These are phyloP conservation scores for Lactarius vividus DNA, from an alignment of 768 basidiomycete species.

Conservation along the genomic window DNA sequence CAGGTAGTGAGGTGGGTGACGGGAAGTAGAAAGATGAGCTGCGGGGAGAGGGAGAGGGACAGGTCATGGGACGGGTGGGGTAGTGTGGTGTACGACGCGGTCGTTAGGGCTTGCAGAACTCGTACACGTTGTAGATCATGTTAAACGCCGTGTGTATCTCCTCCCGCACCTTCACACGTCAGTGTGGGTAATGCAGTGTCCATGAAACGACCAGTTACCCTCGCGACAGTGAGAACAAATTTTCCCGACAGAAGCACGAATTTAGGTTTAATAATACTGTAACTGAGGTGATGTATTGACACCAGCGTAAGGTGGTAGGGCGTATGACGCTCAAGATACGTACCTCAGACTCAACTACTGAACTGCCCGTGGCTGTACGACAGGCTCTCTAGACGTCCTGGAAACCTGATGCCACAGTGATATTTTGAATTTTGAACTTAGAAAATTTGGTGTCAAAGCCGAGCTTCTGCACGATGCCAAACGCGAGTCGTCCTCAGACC, in stretches of 20 bases:
- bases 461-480: too few relatives aligned
- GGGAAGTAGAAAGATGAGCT: too few relatives aligned
- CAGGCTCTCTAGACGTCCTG: constrained; percentile 80
- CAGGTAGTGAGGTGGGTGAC: too few relatives aligned
- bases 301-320: constrained; percentile 1
- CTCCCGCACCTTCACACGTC: constrained; percentile 74
- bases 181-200: constrained; percentile 30
- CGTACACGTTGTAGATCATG: constrained; percentile 97
- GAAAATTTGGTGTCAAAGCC: too few relatives aligned
- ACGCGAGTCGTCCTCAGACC: too few relatives aligned
- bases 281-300: not conserved
- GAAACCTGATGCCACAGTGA: too few relatives aligned
- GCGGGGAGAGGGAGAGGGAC: too few relatives aligned
- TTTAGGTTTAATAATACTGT: constrained; percentile 98
- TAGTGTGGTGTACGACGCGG: constrained; percentile 22
- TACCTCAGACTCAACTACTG: constrained; percentile 97
- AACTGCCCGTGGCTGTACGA: constrained; percentile 98
- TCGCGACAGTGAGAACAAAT: constrained; percentile 97
- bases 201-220: constrained; percentile 50
- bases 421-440: too few relatives aligned
- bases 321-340: constrained; percentile 30
- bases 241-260: constrained; percentile 97
- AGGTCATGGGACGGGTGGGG: constrained; percentile 4
- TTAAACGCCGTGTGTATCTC: constrained; percentile 99
- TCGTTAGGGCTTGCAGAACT: constrained; percentile 80